Conservation (phyloP, 2,329 filamentous ascomycete genomes). For the Trichoderma simmonsii region DNA sequence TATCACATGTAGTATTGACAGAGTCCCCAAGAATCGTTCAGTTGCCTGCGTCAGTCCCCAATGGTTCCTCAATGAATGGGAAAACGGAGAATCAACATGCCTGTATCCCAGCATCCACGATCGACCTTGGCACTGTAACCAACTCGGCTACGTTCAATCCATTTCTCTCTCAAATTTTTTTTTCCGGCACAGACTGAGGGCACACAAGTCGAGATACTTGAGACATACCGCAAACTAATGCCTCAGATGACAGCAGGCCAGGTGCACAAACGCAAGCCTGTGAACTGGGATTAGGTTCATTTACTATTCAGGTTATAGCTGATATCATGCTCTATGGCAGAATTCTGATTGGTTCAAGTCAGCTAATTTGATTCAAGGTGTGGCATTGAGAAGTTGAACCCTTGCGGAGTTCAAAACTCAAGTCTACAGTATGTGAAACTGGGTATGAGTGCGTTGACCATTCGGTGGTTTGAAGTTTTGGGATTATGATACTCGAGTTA, state of each 20-base stretch:
- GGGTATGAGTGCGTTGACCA: background rate
- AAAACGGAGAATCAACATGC: background rate
- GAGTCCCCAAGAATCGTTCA: background rate
- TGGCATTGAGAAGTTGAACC: background rate
- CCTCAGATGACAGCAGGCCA: background rate
- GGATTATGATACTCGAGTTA: background rate
- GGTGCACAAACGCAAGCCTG: background rate
- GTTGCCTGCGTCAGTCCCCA: background rate
- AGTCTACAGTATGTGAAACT: background rate
- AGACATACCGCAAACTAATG: background rate
- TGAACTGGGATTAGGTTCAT: background rate
- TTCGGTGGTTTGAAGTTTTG: background rate
- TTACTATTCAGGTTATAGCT: background rate
- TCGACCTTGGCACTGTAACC: background rate
- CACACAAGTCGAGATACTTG: background rate
- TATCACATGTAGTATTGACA: too few relatives aligned
- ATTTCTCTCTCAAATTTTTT: background rate
- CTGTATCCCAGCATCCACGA: background rate
- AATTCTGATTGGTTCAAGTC: background rate
- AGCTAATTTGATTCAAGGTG: background rate
- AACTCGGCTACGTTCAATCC: background rate
- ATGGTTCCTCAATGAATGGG: background rate
- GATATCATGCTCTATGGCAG: background rate
- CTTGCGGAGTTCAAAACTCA: background rate
- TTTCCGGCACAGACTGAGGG: background rate